Conservation (phyloP, 2,329 filamentous ascomycete genomes). For the Cadophora luteo-olivacea region DNA sequence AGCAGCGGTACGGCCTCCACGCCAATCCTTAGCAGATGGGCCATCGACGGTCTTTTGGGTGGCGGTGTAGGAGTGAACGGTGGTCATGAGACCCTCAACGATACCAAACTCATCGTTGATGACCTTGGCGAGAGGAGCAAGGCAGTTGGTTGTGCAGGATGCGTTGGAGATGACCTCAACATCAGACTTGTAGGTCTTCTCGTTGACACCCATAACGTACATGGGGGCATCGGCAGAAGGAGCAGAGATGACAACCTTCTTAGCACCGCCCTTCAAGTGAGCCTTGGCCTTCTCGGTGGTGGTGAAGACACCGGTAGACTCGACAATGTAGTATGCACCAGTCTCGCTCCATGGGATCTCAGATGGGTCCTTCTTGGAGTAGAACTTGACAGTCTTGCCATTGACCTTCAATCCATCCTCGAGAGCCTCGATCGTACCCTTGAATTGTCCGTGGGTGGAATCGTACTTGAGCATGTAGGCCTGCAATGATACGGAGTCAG, state of each 20-base stretch:
- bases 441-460: constrained; percentile 95
- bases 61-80: constrained; percentile 99
- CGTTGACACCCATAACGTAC: constrained; percentile 99
- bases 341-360: constrained; percentile 89
- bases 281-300: constrained; percentile 94
- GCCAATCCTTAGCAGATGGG: constrained; percentile 98
- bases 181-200: constrained; percentile 89
- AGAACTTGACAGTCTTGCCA: constrained; percentile 95
- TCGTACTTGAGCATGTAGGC: constrained; percentile 99
- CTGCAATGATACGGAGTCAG: constrained; percentile 52
- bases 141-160: constrained; percentile 99
- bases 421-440: constrained; percentile 81
- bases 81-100: constrained; percentile 99
- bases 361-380: constrained; percentile 88
- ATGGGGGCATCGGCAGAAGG: constrained; percentile 96
- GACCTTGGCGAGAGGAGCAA: constrained; percentile 99
- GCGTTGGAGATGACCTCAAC: constrained; percentile 97
- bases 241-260: constrained; percentile 96
- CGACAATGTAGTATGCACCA: constrained; percentile 91
- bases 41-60: constrained; percentile 99
- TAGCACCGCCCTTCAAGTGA: constrained; percentile 95
- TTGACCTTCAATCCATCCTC: constrained; percentile 80
- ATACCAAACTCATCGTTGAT: constrained; percentile 98
- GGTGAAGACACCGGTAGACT: constrained; percentile 99
- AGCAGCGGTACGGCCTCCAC: constrained; percentile 97